Conservation (phyloP, 768 basidiomycete species). For the Termitomyces sp. region DNA sequence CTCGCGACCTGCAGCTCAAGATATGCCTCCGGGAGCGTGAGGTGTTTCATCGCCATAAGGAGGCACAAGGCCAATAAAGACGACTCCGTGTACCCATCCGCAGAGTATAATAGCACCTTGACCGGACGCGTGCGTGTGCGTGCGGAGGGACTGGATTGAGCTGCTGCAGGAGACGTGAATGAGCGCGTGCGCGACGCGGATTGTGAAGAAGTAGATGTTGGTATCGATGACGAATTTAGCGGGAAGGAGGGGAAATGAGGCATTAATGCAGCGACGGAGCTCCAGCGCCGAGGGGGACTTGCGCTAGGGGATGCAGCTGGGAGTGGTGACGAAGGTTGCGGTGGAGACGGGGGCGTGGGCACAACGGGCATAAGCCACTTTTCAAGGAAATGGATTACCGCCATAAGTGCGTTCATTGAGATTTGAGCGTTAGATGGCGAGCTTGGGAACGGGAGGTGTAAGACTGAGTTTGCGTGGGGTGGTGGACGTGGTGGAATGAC, state of each 20-base stretch:
- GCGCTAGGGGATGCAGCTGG: neutral
- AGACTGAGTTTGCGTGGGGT: slow-evolving; percentile 63
- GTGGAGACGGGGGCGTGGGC: slow-evolving; percentile 11
- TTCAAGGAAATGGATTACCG: slow-evolving; percentile 66
- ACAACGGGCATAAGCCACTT: slow-evolving; percentile 48
- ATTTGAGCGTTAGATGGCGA: slow-evolving; percentile 49
- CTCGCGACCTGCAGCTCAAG: slow-evolving; percentile 82
- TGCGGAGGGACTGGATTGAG: slow-evolving; percentile 13
- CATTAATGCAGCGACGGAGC: slow-evolving; percentile 34
- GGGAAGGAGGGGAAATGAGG: slow-evolving; percentile 31
- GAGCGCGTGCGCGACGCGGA: slow-evolving; percentile 24
- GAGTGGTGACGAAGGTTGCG: slow-evolving; percentile 4
- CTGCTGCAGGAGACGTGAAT: slow-evolving; percentile 23
- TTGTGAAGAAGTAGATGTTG: slow-evolving; percentile 12
- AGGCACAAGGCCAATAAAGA: slow-evolving; percentile 82
- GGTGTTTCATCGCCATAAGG: slow-evolving; percentile 69
- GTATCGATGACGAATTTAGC: slow-evolving; percentile 9
- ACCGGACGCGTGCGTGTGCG: slow-evolving; percentile 49
- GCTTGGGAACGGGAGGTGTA: slow-evolving; percentile 74
- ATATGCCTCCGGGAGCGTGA: slow-evolving; percentile 84
- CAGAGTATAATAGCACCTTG: slow-evolving; percentile 75
- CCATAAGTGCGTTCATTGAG: slow-evolving; percentile 53
- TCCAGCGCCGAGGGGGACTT: slow-evolving; percentile 30
- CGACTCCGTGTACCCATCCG: slow-evolving; percentile 92
- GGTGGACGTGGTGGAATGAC: slow-evolving; percentile 55